Percentiles rank a stretch among this genome's conserved stretches.
phyloP scores from a whole-genome alignment of 1,284 basidiomycete species.

The Serendipita sp. region DNA sequence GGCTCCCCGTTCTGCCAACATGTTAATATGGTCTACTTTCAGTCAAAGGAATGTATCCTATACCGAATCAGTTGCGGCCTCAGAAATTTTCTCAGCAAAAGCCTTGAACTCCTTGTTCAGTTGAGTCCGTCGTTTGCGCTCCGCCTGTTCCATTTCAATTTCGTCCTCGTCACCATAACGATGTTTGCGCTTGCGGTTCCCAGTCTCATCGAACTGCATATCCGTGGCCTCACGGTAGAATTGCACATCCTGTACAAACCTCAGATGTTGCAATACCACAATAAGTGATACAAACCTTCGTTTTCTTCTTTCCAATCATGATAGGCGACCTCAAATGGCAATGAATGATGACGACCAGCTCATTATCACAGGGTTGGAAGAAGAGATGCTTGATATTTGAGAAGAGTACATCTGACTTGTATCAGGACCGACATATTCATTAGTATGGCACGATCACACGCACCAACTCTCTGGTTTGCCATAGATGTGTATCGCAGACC shows the following conservation, averaged over 20 bases:
- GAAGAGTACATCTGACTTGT: slow-evolving; percentile 70
- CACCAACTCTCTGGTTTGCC: slow-evolving; percentile 80
- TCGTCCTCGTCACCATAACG: slow-evolving; percentile 98
- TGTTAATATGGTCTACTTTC: slow-evolving; percentile 11
- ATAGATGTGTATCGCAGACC: slow-evolving; percentile 88
- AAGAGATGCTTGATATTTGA: slow-evolving; percentile 97
- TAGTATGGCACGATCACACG: slow-evolving; percentile 18
- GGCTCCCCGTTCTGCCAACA: slow-evolving; percentile 56
- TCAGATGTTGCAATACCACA: background rate
- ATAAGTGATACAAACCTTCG: slow-evolving; percentile 43
- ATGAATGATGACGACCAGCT: slow-evolving; percentile 89
- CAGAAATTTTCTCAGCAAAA: slow-evolving; percentile 87
- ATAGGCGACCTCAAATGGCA: slow-evolving; percentile 91
- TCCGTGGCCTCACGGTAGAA: slow-evolving; percentile 98
- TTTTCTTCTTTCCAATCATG: slow-evolving; percentile 98
- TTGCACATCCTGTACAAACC: slow-evolving; percentile 69
- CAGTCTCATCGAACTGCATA: slow-evolving; percentile 96
- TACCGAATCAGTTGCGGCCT: slow-evolving; percentile 64
- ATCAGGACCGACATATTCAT: background rate
- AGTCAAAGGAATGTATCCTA: slow-evolving; percentile 17
- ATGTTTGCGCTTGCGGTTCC: slow-evolving; percentile 95
- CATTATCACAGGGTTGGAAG: slow-evolving; percentile 97
- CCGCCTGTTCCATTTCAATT: slow-evolving; percentile 97
- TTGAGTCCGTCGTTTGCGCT: slow-evolving; percentile 75
- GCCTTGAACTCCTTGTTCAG: slow-evolving; percentile 92